These are phyloP conservation scores for Apophysomyces elegans DNA, from an alignment of 371 early-diverging fungal species.

Conservation along the genomic window DNA sequence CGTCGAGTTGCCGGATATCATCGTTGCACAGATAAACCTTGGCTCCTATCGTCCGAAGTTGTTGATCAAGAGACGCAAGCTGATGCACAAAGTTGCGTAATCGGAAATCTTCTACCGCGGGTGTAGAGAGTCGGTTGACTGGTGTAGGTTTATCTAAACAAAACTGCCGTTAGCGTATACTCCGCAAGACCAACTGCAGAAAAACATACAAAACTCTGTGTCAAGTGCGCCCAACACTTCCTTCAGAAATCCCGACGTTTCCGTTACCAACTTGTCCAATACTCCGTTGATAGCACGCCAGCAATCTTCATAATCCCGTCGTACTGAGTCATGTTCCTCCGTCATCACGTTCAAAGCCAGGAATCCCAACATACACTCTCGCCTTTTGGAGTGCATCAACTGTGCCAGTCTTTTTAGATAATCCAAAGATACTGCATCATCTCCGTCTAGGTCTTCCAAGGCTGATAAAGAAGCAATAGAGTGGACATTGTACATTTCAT, in stretches of 20 bases:
- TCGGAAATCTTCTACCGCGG: slow-evolving; percentile 20
- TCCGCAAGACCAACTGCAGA: neutral
- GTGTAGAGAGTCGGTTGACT: slow-evolving; percentile 11
- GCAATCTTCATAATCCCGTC: slow-evolving; percentile 29
- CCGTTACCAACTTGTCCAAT: slow-evolving; percentile 29
- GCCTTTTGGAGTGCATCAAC: slow-evolving; percentile 50
- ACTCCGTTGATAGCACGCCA: slow-evolving; percentile 42
- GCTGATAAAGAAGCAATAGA: slow-evolving; percentile 44
- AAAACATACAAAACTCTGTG: slow-evolving; percentile 44
- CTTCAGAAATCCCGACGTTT: slow-evolving; percentile 31
- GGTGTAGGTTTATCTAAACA: slow-evolving; percentile 34
- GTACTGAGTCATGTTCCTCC: slow-evolving; percentile 36
- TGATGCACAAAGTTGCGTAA: slow-evolving; percentile 46
- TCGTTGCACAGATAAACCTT: slow-evolving; percentile 54
- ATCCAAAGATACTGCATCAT: slow-evolving; percentile 33
- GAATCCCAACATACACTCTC: slow-evolving; percentile 54
- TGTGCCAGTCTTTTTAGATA: slow-evolving; percentile 43
- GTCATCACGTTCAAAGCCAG: slow-evolving; percentile 42
- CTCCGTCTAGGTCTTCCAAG: slow-evolving; percentile 24
- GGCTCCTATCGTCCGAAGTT: slow-evolving; percentile 51
- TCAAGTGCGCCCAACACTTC: slow-evolving; percentile 38
- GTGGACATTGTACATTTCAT: slow-evolving; percentile 54
- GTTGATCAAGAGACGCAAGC: slow-evolving; percentile 48
- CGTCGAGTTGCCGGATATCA: slow-evolving; percentile 41
- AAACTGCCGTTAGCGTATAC: neutral